phyloP scores from a whole-genome alignment of 768 basidiomycete species.

The Agrocybe chaxingu region DNA sequence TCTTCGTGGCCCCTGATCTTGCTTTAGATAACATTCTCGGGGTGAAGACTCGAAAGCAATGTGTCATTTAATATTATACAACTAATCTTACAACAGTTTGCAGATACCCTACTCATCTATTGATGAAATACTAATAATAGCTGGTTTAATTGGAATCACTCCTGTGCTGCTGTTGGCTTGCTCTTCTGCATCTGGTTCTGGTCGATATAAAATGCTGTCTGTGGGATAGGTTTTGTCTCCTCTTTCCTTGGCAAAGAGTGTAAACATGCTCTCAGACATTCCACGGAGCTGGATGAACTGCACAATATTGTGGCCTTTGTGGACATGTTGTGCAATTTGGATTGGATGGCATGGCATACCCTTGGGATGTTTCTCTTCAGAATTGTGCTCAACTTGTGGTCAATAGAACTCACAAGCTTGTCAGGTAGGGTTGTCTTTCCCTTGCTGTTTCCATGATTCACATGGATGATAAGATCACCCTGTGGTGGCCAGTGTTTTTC shows the following conservation, averaged over 20 bases:
- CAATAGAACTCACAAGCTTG: conserved; percentile 1
- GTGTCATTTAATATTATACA: neutral
- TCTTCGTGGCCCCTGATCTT: neutral
- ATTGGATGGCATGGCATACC: conserved; percentile 9
- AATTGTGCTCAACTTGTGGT: neutral
- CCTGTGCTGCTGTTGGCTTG: neutral
- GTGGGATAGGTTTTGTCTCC: neutral
- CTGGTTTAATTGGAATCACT: neutral
- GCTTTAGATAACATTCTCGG: too few species aligned
- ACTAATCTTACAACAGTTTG: neutral
- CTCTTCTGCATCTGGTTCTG: neutral
- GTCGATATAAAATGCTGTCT: neutral
- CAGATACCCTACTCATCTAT: neutral
- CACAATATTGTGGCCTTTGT: conserved; percentile 43
- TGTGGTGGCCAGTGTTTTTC: conserved; percentile 40
- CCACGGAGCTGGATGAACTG: conserved; percentile 47
- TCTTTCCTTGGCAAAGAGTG: conserved; percentile 36
- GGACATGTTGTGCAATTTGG: conserved; percentile 34
- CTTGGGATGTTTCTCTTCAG: conserved; percentile 1
- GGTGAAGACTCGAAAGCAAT: too few species aligned
- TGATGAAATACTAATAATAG: neutral
- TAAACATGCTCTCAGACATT: conserved; percentile 39
- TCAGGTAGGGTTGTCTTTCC: conserved; percentile 41
- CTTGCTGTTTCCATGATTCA: conserved; percentile 34
- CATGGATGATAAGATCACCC: conserved; percentile 41